A percentile compares a stretch with the other conserved stretches of the same genome.
Conservation (phyloP, 768 basidiomycete species). For the Boletales sp. region DNA sequence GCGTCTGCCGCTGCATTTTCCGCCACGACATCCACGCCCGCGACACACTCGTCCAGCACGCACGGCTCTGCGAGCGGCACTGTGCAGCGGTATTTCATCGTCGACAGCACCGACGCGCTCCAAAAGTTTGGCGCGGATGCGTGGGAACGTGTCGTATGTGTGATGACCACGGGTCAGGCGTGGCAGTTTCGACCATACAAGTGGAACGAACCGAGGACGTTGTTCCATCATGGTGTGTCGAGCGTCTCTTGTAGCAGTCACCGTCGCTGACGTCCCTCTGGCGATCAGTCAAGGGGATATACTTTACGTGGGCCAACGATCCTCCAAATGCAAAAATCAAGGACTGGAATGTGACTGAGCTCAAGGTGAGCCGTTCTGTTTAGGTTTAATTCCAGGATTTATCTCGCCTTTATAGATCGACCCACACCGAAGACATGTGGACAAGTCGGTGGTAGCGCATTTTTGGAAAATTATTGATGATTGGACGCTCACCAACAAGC, state of each 20-base stretch:
- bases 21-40: slow-evolving; percentile 8
- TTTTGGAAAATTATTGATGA: slow-evolving; percentile 93
- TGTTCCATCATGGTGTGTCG: slow-evolving; percentile 87
- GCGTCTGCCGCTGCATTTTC: slow-evolving; percentile 19
- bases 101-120: slow-evolving; percentile 90
- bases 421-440: slow-evolving; percentile 81
- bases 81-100: slow-evolving; percentile 73
- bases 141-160: slow-evolving; percentile 96
- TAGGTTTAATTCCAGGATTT: not conserved
- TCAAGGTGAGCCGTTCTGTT: slow-evolving; percentile 56
- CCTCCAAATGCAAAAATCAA: slow-evolving; percentile 84
- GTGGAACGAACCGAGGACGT: slow-evolving; percentile 87
- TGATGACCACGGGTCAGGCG: slow-evolving; percentile 96
- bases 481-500: slow-evolving; percentile 80
- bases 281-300: slow-evolving; percentile 83
- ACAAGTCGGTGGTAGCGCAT: slow-evolving; percentile 91
- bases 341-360: slow-evolving; percentile 96
- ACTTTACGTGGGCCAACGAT: slow-evolving; percentile 93
- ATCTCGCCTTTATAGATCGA: slow-evolving; percentile 64
- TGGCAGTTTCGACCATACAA: slow-evolving; percentile 99
- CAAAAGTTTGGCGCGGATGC: slow-evolving; percentile 89
- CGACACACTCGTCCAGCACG: slow-evolving; percentile 11
- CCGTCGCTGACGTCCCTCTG: not conserved
- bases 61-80: slow-evolving; percentile 20
- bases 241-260: not conserved